A percentile compares a stretch with the other conserved stretches of the same genome.
phyloP scores from a whole-genome alignment of 768 basidiomycete genomes.

The Coprinopsis cinerea region DNA sequence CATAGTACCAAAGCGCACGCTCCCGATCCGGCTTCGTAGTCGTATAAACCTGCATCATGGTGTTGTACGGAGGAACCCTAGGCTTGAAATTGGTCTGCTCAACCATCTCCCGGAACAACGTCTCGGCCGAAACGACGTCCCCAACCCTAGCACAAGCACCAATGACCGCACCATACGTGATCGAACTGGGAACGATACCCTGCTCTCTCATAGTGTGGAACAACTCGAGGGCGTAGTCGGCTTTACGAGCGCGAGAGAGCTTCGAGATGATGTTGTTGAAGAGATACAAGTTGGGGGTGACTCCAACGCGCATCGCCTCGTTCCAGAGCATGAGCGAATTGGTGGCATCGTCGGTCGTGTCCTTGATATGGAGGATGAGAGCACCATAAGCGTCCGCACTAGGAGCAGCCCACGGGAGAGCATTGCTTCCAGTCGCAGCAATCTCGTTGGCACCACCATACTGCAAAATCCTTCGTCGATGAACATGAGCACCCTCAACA shows the following conservation, averaged over 20 bases:
- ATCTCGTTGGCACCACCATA: conserved; percentile 34
- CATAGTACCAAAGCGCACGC: conserved; percentile 69
- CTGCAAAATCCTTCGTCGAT: conserved; percentile 72
- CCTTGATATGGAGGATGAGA: conserved; percentile 79
- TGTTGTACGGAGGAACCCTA: conserved; percentile 93
- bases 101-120: conserved; percentile 83
- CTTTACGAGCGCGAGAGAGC: conserved; percentile 89
- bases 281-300: conserved; percentile 77
- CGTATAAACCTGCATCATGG: conserved; percentile 96
- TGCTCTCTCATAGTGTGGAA: conserved; percentile 82
- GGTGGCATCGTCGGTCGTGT: conserved; percentile 92
- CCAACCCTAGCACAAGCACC: conserved; percentile 92
- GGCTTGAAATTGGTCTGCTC: conserved; percentile 69
- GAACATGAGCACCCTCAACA: conserved; percentile 72
- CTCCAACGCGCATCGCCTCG: conserved; percentile 65
- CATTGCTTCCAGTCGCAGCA: not conserved
- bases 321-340: conserved; percentile 82
- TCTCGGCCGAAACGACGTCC: conserved; percentile 74
- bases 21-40: conserved; percentile 84
- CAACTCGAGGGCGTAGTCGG: conserved; percentile 79
- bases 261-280: conserved; percentile 98
- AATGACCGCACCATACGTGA: conserved; percentile 94
- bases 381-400: conserved; percentile 90
- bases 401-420: conserved; percentile 42
- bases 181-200: conserved; percentile 63